Conservation (phyloP, 495 filamentous ascomycete genomes). For the Haplographium delicatum region DNA sequence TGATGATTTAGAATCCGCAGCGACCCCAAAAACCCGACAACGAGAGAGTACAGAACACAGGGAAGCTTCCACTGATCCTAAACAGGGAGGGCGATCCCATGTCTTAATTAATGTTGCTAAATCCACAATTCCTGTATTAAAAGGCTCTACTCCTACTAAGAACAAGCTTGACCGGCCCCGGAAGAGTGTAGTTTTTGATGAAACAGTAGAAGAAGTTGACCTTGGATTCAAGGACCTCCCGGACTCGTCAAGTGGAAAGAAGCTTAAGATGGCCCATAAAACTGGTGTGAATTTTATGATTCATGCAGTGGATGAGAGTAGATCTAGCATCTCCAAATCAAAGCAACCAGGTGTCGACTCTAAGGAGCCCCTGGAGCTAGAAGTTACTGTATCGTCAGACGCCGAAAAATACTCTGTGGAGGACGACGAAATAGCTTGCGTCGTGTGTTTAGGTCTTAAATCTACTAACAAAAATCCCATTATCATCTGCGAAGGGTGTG, state of each 20-base stretch:
- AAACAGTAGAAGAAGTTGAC: conserved; percentile 13
- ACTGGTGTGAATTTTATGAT: neutral
- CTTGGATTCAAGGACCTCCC: conserved; percentile 26
- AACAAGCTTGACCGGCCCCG: conserved; percentile 4
- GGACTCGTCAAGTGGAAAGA: conserved; percentile 8
- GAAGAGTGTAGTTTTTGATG: conserved; percentile 22
- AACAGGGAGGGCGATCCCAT: conserved; percentile 11
- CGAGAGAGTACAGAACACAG: neutral
- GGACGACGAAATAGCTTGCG: conserved; percentile 2
- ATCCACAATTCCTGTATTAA: conserved; percentile 5
- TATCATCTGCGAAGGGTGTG: conserved; percentile 85
- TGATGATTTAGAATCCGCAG: neutral
- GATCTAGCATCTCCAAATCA: neutral
- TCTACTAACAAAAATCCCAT: conserved; percentile 28
- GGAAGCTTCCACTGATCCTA: neutral
- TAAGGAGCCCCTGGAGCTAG: neutral
- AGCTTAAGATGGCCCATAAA: neutral
- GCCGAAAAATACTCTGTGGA: neutral
- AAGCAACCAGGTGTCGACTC: neutral
- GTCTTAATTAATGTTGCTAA: neutral
- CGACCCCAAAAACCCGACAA: neutral
- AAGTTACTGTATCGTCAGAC: no score
- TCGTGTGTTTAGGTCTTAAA: neutral
- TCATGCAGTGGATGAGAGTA: neutral
- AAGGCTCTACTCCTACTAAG: conserved; percentile 23